Evolutionary conservation across 2,329 filamentous ascomycete species (phyloP), one percentile per base, ranked within the genome.

Genomic region (Cordyceps cicadae): DNA sequence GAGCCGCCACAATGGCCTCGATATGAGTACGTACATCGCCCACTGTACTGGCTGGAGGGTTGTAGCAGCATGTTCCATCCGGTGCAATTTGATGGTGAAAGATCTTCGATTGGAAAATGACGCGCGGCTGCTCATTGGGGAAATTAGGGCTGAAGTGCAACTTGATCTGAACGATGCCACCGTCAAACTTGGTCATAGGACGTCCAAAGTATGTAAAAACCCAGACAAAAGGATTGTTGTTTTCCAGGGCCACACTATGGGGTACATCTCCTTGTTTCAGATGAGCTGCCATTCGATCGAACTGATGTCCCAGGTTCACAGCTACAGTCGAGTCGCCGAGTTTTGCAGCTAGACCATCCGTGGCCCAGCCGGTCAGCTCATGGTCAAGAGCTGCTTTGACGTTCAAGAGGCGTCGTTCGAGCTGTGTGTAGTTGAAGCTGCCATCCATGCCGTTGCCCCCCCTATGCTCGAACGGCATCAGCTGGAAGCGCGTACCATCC

Each of bases 111-210:
- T 92, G 84, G 64, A 97, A 87, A 63, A 81, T 86, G 60, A 92
- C 88, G 39, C 93, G 86, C 26, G 93, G 94, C 67, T 96, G 90
- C 67, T 95, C 90, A 46, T 90, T 85, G 0, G 94, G 94, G 69
- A 97, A 97, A 6, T 85, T 83, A 6, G 90, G 87, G 67, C 91
- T 96, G 68, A 97, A 87, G 68, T 80, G 80, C 60, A 97, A 79
- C 67, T 81, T 87, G 71, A 97, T 87, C 63, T 84, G 85, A 76
- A 97, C 93, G 63, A 97, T 82, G 2, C 93, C 92, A 17, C 92
- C 93, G 67, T 97, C 93, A 2, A 97, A 83, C 66, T 96, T 92
- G 6, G 92, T 96, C 88, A 94, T 95, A 0, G 92, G 90, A 59
- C 87, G 84, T 29, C 94, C 94, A 70, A 97, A 95, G 71, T 96